These are phyloP conservation scores for Aureobasidium uvarum DNA, from an alignment of 2,329 filamentous ascomycete species.

Conservation along the genomic window DNA sequence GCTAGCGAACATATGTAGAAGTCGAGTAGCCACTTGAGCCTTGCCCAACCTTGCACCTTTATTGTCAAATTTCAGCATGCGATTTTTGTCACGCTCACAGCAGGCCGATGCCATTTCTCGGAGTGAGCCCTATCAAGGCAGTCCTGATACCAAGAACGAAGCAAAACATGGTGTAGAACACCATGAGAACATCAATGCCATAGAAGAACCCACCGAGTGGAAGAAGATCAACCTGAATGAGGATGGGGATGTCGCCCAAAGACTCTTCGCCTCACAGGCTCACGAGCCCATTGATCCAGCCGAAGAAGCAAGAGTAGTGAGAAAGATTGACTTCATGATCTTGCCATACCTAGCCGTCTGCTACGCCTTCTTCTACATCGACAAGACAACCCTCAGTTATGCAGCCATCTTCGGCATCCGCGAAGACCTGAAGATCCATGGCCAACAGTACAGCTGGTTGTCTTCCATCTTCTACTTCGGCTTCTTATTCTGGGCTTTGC, in stretches of 20 bases:
- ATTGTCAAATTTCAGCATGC: not conserved
- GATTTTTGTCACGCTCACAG: not conserved
- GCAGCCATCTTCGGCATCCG: slow-evolving; percentile 64
- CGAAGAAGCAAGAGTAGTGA: slow-evolving; percentile 50
- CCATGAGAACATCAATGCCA: not conserved
- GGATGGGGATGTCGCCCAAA: slow-evolving; percentile 50
- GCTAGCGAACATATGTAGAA: not conserved
- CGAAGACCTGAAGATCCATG: slow-evolving; percentile 57
- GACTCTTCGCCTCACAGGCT: slow-evolving; percentile 48
- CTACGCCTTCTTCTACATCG: slow-evolving; percentile 42
- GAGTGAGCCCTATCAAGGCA: not conserved
- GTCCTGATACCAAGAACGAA: slow-evolving; percentile 11
- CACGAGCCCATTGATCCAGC: slow-evolving; percentile 50
- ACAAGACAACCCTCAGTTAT: slow-evolving; percentile 59
- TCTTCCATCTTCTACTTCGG: slow-evolving; percentile 56
- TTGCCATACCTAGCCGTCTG: slow-evolving; percentile 48
- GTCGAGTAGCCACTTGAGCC: not conserved
- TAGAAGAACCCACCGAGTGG: slow-evolving; percentile 31
- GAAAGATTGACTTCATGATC: slow-evolving; percentile 61
- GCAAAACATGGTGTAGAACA: slow-evolving; percentile 2
- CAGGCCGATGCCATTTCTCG: slow-evolving; percentile 15
- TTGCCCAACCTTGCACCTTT: not conserved
- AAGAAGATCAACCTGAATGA: slow-evolving; percentile 35
- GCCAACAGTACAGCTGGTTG: slow-evolving; percentile 58
- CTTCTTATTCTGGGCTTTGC: slow-evolving; percentile 55